These are phyloP conservation scores for Jimgerdemannia flammicorona DNA, from an alignment of 192 early-diverging fungal species.

Conservation along the genomic window DNA sequence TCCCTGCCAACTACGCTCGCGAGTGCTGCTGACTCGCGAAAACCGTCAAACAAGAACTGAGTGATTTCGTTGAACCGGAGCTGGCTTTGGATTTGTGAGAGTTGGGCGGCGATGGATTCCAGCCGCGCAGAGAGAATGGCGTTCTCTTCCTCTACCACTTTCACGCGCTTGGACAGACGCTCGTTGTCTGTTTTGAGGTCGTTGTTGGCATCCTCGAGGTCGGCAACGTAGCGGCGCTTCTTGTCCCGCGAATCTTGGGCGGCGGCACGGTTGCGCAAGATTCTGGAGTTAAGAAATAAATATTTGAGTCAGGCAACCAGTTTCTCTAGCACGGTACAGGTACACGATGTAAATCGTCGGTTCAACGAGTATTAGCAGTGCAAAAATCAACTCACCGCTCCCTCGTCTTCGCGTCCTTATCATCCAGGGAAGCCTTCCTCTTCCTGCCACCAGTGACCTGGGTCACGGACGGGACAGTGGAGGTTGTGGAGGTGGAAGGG, in stretches of 20 bases:
- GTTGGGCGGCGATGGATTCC: constrained; percentile 23
- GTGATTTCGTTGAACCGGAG: constrained; percentile 28
- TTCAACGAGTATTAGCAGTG: not conserved
- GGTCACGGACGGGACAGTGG: not conserved
- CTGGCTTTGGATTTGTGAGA: constrained; percentile 35
- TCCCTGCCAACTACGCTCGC: constrained; percentile 16
- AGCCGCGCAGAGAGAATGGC: constrained; percentile 22
- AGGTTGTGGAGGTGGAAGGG: not conserved
- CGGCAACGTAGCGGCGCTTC: constrained; percentile 61
- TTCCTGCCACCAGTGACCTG: not conserved
- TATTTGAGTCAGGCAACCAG: too few species aligned
- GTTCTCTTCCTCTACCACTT: constrained; percentile 51
- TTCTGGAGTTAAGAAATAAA: constrained; percentile 21
- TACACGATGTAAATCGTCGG: too few species aligned
- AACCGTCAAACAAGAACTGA: constrained; percentile 37
- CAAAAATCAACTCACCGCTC: not conserved
- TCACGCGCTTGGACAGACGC: constrained; percentile 40
- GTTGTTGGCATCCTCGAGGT: constrained; percentile 50
- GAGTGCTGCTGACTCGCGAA: constrained; percentile 51
- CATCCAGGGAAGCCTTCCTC: not conserved
- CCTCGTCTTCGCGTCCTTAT: not conserved
- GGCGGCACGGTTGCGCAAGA: constrained; percentile 66
- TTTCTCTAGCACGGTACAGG: too few species aligned
- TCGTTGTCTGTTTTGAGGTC: constrained; percentile 46
- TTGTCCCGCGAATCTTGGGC: constrained; percentile 78